These are phyloP conservation scores for Williopsis jadinii DNA, from an alignment of 1,139 yeast genomes.

Conservation along the genomic window DNA sequence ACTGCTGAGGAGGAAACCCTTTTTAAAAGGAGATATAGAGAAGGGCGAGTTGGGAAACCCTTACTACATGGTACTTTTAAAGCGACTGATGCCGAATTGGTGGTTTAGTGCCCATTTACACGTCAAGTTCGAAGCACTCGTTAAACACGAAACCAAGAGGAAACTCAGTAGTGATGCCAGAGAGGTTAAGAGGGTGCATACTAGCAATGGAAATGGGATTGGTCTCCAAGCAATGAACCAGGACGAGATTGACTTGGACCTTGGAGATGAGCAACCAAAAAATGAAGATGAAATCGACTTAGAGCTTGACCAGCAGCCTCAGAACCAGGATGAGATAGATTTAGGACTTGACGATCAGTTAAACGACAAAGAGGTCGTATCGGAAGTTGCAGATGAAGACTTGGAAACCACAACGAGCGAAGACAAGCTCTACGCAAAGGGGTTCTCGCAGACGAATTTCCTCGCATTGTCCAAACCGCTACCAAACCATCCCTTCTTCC, in stretches of 20 bases:
- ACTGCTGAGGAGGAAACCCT: conserved; percentile 56
- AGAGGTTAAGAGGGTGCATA: not conserved
- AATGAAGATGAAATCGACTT: conserved; percentile 4
- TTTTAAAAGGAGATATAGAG: conserved; percentile 56
- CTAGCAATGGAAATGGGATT: not conserved
- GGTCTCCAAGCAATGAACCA: not conserved
- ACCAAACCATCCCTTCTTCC: conserved; percentile 51
- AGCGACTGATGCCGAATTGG: conserved; percentile 48
- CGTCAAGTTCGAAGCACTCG: conserved; percentile 57
- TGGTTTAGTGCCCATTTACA: conserved; percentile 95
- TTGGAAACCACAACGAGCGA: too few relatives aligned
- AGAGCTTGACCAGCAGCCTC: conserved; percentile 3
- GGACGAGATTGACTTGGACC: conserved; percentile 17
- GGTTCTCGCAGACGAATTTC: conserved; percentile 42
- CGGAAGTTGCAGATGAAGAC: not conserved
- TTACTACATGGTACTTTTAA: conserved; percentile 50
- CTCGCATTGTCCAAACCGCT: conserved; percentile 83
- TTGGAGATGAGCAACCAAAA: conserved; percentile 8
- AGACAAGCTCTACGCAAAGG: conserved; percentile 8
- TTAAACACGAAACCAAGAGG: conserved; percentile 27
- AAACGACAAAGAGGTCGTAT: not conserved
- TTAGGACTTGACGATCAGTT: conserved; percentile 14
- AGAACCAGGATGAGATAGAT: conserved; percentile 4
- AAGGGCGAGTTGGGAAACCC: conserved; percentile 69
- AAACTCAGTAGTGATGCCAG: conserved; percentile 7